Base-by-base conservation (phyloP, 805 yeast genomes). In the Lachancea thermotolerans region DNA sequence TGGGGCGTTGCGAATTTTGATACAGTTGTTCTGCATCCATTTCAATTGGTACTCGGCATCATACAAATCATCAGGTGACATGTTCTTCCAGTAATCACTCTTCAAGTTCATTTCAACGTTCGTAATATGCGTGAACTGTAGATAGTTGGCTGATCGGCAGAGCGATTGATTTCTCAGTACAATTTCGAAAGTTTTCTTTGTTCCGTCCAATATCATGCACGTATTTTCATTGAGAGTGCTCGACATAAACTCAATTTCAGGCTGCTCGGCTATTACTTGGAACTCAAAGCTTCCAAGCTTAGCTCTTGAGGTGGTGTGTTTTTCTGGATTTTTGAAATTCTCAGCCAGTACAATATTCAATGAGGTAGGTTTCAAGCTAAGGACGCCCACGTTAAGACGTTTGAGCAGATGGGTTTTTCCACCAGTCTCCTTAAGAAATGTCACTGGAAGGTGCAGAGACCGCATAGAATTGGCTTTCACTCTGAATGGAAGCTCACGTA, bases 401-500 rank as follows among this genome's bases (percentile, higher is more conserved):
- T 48, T 42, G 10, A 61, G 47, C 2, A 28, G 32, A 15, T 48
- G 51, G 25, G 43, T 29, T 1, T 39, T 37, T 11, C 49, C 37
- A 10, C 40, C 8, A 2, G 65, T 55, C 1, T 56, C 41, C 14
- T 47, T 50, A n/a, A 45, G 49, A 33, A 61, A 43, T 1, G 42
- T 38, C 8, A 60, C 29, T 2, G 60, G 58, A 10, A 59, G 17
- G 12, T 70, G 60, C 5, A 82, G 57, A 4, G 57, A 50, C 2
- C 65, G 55, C 3, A 64, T 48, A 0, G 75, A 59, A 35, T 60
- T 66, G 1, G 80, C 67, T 41, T 63, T 63, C 9, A 78, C 52
- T 2, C 60, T 53, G 30, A 68, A 56, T 7, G 66, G 69, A 12
- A 49, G 47, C 10, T 50, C 49, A 2, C 32, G 32, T 1, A 48